phyloP scores from a whole-genome alignment of 2,329 filamentous ascomycete genomes.

The Boeremia exigua region DNA sequence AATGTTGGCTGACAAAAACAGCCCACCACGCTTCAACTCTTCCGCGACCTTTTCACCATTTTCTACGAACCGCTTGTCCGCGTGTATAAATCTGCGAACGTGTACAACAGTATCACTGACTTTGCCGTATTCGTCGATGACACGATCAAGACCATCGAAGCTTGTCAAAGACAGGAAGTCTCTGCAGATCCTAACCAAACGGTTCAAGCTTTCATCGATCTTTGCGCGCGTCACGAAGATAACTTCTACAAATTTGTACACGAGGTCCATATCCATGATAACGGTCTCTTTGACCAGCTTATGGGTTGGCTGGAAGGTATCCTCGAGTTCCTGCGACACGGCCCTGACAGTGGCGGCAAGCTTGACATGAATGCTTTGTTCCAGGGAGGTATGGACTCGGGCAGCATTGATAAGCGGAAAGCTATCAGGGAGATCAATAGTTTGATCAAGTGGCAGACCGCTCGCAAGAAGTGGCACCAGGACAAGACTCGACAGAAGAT shows the following conservation, averaged over 20 bases:
- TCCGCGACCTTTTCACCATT: slow-evolving; percentile 95
- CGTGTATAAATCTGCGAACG: slow-evolving; percentile 98
- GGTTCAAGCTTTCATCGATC: slow-evolving; percentile 95
- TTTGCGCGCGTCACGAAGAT: slow-evolving; percentile 92
- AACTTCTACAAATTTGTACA: slow-evolving; percentile 99
- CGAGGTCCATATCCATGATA: slow-evolving; percentile 95
- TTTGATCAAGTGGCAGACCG: slow-evolving; percentile 92
- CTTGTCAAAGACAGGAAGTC: slow-evolving; percentile 75
- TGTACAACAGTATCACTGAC: slow-evolving; percentile 96
- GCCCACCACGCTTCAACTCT: slow-evolving; percentile 93
- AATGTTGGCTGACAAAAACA: slow-evolving; percentile 32
- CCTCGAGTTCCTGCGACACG: slow-evolving; percentile 87
- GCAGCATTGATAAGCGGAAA: slow-evolving; percentile 71
- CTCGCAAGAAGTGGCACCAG: slow-evolving; percentile 95
- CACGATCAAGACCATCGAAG: slow-evolving; percentile 79
- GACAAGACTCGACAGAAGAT: slow-evolving; percentile 99
- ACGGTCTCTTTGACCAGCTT: slow-evolving; percentile 91
- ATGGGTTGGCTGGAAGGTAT: slow-evolving; percentile 99
- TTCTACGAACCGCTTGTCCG: slow-evolving; percentile 97
- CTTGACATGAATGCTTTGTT: slow-evolving; percentile 95
- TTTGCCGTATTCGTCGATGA: slow-evolving; percentile 94
- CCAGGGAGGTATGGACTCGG: slow-evolving; percentile 73
- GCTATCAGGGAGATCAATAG: slow-evolving; percentile 82
- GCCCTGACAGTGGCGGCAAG: slow-evolving; percentile 77
- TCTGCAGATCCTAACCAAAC: slow-evolving; percentile 97